Evolutionary conservation across 2,329 filamentous ascomycete species (phyloP).

Genomic region (Massarina eburnea): DNA sequence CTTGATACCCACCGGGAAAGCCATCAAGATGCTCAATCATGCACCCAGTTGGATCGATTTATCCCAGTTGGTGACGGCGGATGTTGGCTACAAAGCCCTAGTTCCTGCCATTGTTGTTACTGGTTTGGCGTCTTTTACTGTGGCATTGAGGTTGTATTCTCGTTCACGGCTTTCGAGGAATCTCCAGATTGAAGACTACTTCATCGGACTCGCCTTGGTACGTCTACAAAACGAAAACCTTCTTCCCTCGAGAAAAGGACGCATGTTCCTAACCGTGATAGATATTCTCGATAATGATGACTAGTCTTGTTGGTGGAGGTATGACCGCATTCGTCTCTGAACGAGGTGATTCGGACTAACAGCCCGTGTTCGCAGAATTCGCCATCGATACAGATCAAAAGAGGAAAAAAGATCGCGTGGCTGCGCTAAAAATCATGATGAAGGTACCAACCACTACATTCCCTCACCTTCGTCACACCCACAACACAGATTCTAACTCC

Average conservation of each 20-base stretch:
- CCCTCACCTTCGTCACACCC: not conserved
- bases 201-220: constrained; percentile 31
- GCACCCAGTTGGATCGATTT: constrained; percentile 28
- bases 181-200: constrained; percentile 28
- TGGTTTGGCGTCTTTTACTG: constrained; percentile 21
- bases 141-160: constrained; percentile 33
- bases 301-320: constrained; percentile 26
- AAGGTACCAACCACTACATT: constrained; percentile 13
- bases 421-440: constrained; percentile 16
- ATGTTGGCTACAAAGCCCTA: constrained; percentile 26
- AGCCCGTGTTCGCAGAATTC: constrained; percentile 7
- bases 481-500: not conserved
- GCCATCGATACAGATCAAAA: constrained; percentile 3
- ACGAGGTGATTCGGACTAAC: not conserved
- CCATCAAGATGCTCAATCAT: constrained; percentile 22
- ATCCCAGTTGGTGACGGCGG: constrained; percentile 21
- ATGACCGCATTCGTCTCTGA: not conserved
- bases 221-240: no score
- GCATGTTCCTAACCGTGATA: constrained; percentile 7
- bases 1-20: not conserved
- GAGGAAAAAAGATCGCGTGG: not conserved
- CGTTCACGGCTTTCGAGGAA: constrained; percentile 15
- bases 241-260: constrained; percentile 3
- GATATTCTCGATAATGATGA: constrained; percentile 31
- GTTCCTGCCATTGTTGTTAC: constrained; percentile 28